Evolutionary conservation across 2,329 filamentous ascomycete genomes (phyloP).

Genomic region (Ceratocystis variospora): DNA sequence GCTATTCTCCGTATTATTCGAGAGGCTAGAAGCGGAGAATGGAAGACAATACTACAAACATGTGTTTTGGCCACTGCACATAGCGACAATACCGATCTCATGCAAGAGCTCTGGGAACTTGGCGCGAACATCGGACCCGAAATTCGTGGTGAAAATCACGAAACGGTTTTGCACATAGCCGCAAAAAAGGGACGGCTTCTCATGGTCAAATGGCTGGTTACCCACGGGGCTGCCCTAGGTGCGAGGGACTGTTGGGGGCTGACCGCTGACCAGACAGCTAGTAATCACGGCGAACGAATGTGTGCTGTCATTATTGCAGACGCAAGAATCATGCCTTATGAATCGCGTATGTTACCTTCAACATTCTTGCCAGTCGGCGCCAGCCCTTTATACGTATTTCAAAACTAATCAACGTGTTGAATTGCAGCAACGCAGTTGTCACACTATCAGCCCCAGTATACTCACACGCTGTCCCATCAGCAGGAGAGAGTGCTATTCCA

Average conservation of each 20-base stretch:
- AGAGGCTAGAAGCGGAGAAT: not conserved
- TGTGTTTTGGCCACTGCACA: slow-evolving; percentile 12
- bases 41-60: not conserved
- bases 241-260: not conserved
- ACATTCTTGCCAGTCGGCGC: not conserved
- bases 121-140: slow-evolving; percentile 4
- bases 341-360: not conserved
- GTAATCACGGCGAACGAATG: not conserved
- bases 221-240: slow-evolving; percentile 5
- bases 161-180: slow-evolving; percentile 16
- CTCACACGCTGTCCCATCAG: too few species aligned
- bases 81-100: slow-evolving; percentile 15
- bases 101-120: slow-evolving; percentile 7
- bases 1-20: slow-evolving; percentile 11
- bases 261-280: slow-evolving; percentile 10
- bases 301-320: slow-evolving; percentile 9
- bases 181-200: not conserved
- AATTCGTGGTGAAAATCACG: slow-evolving; percentile 3
- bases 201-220: slow-evolving; percentile 14
- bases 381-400: too few species aligned
- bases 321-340: not conserved
- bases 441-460: too few species aligned
- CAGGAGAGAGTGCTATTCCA: too few species aligned
- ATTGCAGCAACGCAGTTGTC: too few species aligned
- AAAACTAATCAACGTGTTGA: too few species aligned